Percentiles rank a stretch among this genome's conserved stretches.
These are phyloP conservation scores for Xylariaceae sp. DNA, from an alignment of 2,329 filamentous ascomycete genomes.

Conservation along the genomic window DNA sequence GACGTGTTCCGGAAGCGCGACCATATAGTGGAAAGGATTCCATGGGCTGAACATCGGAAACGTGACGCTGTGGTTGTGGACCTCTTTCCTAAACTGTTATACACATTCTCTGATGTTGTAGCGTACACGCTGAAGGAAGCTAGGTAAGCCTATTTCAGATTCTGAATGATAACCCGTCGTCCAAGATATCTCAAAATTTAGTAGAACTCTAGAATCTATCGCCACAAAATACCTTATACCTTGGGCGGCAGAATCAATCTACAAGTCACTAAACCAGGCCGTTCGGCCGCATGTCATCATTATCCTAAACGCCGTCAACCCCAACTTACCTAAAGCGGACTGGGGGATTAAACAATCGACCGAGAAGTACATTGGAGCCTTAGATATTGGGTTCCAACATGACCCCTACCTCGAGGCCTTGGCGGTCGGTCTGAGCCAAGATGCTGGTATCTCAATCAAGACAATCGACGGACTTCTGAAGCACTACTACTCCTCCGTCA, in stretches of 20 bases:
- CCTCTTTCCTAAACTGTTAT: constrained; percentile 48
- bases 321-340: constrained; percentile 22
- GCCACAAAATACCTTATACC: constrained; percentile 44
- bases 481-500: constrained; percentile 10
- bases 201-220: not conserved
- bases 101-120: constrained; percentile 50
- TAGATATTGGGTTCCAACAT: too few relatives aligned
- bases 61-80: constrained; percentile 44
- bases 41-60: constrained; percentile 37
- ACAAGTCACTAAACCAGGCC: constrained; percentile 58
- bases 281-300: constrained; percentile 57
- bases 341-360: too few relatives aligned
- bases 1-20: constrained; percentile 1
- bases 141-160: constrained; percentile 32
- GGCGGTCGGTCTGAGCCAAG: too few relatives aligned
- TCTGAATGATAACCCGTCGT: not conserved
- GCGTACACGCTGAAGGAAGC: constrained; percentile 47
- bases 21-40: constrained; percentile 13
- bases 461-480: constrained; percentile 44
- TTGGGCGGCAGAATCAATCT: constrained; percentile 54
- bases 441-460: too few relatives aligned
- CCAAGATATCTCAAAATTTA: not conserved
- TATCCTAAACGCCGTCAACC: constrained; percentile 49
- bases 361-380: too few relatives aligned
- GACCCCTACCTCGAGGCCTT: too few relatives aligned